Conservation (phyloP, 169 alveolate species). For the Plasmodium coatneyi region DNA sequence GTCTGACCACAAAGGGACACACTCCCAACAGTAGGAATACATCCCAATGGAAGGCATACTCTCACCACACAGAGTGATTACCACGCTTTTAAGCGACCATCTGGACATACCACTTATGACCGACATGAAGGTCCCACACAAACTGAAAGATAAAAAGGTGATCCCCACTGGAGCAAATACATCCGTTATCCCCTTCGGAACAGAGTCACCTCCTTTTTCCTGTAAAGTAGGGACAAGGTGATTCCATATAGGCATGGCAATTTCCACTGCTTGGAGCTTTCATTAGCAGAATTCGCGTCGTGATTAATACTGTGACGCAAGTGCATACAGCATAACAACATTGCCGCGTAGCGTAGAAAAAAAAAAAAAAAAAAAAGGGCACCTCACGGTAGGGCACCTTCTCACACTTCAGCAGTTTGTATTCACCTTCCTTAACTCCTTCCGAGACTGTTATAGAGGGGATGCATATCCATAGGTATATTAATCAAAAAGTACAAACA, state of each 20-base stretch:
- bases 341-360: neutral
- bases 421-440: conserved; percentile 47
- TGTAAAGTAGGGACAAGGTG: neutral
- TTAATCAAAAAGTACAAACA: neutral
- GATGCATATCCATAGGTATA: neutral
- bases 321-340: neutral
- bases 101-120: conserved; percentile 29
- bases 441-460: conserved; percentile 27
- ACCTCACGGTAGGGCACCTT: neutral
- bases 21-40: neutral
- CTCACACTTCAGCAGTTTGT: conserved; percentile 41
- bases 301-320: neutral
- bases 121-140: conserved; percentile 31
- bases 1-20: neutral
- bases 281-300: neutral
- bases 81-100: neutral
- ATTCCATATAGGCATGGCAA: neutral
- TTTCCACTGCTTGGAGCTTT: neutral
- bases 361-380: neutral
- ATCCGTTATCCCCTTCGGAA: neutral
- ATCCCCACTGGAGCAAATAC: conserved; percentile 7
- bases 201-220: conserved; percentile 1
- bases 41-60: neutral
- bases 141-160: conserved; percentile 27
- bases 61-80: neutral